Base-by-base conservation (phyloP, 148 eudicot genomes). In the Heliamphora exappendiculata region DNA sequence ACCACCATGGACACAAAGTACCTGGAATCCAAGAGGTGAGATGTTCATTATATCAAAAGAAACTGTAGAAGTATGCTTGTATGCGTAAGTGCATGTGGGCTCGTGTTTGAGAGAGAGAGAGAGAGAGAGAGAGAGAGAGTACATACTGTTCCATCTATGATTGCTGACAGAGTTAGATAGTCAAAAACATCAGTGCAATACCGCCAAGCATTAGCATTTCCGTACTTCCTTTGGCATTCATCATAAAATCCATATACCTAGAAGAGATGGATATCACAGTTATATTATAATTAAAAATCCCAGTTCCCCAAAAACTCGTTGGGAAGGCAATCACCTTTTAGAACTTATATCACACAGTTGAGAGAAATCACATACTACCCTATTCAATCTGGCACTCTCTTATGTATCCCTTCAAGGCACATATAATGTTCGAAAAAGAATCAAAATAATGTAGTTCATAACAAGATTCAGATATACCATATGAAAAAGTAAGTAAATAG, bases 191-290 rank as follows among this genome's bases (percentile, higher is more conserved):
- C 99, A 2, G 99, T 93, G 91, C 99, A 95, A 77, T 95, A 95
- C 83, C 99, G 91, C 99, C 99, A 95, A 45, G 98, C 99, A 84
- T 95, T 95, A 71, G 99, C 98, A 82, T 95, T 95, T 77, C 99
- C 99, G 81, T 95, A 95, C 88, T 95, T 95, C 83, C 99, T 88
- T 78, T 95, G 99, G 81, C 99, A 95, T 78, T 95, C 99, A 77
- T 95, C 99, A 83, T 95, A 95, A 71, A 95, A 95, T 28, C 99
- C 99, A 85, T 93, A 93, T 54, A 95, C 99, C 99, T 95, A 79
- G 39, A 66, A 74, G 80, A 77, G 74, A 76, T 7, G 12, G 33
- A 0, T 1, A n/a, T 12, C 50, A 2, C 50, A 34, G 39, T 33
- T 34, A 44, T 7, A 33, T 13, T 42, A 41, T 44, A 1, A 47